Evolutionary conservation across 176 grass and related monocot genomes (phyloP), one percentile per base, ranked within the genome.

Genomic region (Hordeum marinum): DNA sequence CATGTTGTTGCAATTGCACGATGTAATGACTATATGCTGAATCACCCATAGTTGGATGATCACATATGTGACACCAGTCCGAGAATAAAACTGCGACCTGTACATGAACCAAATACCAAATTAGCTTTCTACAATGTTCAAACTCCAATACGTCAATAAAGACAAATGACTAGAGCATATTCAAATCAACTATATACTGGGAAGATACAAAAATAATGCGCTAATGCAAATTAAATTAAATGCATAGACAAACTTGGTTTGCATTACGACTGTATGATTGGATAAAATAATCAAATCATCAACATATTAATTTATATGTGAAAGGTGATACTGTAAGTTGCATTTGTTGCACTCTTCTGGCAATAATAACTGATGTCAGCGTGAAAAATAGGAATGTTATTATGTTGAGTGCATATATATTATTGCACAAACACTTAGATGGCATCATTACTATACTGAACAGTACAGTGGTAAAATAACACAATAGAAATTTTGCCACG

Each of bases 31-130:
- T 82, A 71, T 93, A 98, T 60, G 84, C 74, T 21, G 93, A 81
- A 92, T 98, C 93, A 90, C 90, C 89, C 80, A 81, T 80, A 70
- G 72, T 79, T 63, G 93, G 96, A 84, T 83, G 96, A 76, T 98
- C 96, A 79, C 89, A 95, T 72, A 95, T 90, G 68, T 93, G 91
- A 59, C 91, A 98, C 96, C 96, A 98, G 7, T 98, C 96, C 80
- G 93, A 67, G 85, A 90, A 98, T 75, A 92, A 85, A 54, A 90
- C 61, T 39, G 89, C 85, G 72, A 93, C 92, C 96, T 98, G 88
- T 73, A 26, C 43, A 75, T 34, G 57, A 79, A 83, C 40, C 64
- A 90, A 90, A 63, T 77, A 82, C 17, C 9, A 11, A 23, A 59
- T 86, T 83, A 90, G 41, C 54, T 77, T 76, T 69, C 52, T 63